Evolutionary conservation across 1,284 basidiomycete genomes (phyloP), one percentile per base, ranked within the genome.

Genomic region (Ceratobasidium sp.): DNA sequence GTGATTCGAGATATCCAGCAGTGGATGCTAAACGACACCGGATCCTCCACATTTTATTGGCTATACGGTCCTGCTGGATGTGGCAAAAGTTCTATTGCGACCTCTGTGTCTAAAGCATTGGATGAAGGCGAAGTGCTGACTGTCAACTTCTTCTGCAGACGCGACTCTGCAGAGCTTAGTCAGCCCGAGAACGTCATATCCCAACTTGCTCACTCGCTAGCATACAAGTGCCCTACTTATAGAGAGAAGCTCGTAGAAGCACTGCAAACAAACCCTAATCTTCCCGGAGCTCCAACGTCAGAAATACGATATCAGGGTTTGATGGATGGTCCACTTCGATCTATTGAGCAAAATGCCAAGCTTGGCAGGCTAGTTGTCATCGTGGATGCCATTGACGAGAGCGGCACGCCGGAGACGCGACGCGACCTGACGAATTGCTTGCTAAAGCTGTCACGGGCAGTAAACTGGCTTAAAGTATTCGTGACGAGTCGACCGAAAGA

Each of bases 331-430:
- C 69, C 69, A 3, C 33, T 71, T 20, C 56, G n/a, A 28, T n/a
- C 69, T 44, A 3, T 71, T n/a, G 15, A 38, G 40, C 12, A 23
- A 23, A 15, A 12, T 15, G 28, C n/a, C 13, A 28, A 33, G 5
- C 23, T 20, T 3, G 48, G 5, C 6, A 20, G 57, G 1, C 23
- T 78, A n/a, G 65, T 69, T 3, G 20, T 76, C 12, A 56, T 78
- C 44, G 57, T 78, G 6, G 71, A 78, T 42, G 78, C 64, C 0
- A 38, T 78, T 1, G 78, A 78, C 64, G 78, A 78, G 56, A 48
- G 46, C 9, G 61, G 38, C 17, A 26, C 42, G 5, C 23, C n/a
- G 5, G 65, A 78, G 42, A 67, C 23, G 28, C 65, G 74, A 46
- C 48, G 1, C 10, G 42, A 38, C 2, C 66, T 76, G 1, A 26